Base-by-base conservation (phyloP, 139 green algal genomes). In the Coelastrella sp. region DNA sequence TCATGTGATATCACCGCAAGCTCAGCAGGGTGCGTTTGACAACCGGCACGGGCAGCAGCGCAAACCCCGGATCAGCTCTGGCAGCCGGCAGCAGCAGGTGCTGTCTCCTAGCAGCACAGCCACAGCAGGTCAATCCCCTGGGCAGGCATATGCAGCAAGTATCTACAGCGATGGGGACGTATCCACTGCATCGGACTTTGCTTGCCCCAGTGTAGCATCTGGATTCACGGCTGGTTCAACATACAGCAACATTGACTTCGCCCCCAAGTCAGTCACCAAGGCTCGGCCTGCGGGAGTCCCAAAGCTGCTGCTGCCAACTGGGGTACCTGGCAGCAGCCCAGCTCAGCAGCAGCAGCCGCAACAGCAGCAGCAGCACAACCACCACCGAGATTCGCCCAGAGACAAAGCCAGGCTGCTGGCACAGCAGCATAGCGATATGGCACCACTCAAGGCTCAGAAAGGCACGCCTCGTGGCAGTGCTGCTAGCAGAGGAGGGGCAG, bases 161-260 rank as follows among this genome's bases (percentile, higher is more conserved):
- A 77, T 77, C 8, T 7, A 80, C 6, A 80, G 22, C 3, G 80
- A 86, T 65, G 81, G 6, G 5, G 64, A 77, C 13, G 13, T 77
- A 19, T 87, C 81, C 7, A 61, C 22, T 32, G 58, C 23, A 4
- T 87, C 81, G 16, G 81, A 87, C 13, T 17, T 87, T n/a, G 83
- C 68, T 19, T 80, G 83, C 68, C 5, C 60, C 19, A 88, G 83
- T 57, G 68, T 88, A 3, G 68, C 68, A 22, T 88, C 83, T 68
- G 83, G 8, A 73, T 54, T 68, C 17, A 88, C 83, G 22, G 83
- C 66, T 73, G 68, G 83, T 54, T 80, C 83, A 19, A 88, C 66
- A 3, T 47, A 71, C 19, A 88, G 83, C 68, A 71, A n/a, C 19
- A 47, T 88, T 22, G 66, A 88, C 32, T 59, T 88, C 16, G 13